A percentile compares a stretch with the other conserved stretches of the same genome.
phyloP scores from a whole-genome alignment of 2,329 filamentous ascomycete species.

The Orbilia brochopaga region DNA sequence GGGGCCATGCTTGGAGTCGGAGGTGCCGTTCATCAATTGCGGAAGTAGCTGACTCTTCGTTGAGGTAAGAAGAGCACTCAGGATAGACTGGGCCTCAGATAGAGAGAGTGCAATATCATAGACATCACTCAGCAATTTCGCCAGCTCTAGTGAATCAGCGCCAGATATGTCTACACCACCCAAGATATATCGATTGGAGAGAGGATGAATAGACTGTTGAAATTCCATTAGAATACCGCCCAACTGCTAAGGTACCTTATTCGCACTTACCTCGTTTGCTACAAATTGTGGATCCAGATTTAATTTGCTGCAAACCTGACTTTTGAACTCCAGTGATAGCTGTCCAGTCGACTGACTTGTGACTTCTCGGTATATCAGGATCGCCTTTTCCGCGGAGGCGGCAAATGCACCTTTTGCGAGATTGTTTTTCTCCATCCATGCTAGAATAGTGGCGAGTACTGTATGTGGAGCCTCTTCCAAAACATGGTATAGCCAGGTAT shows the following conservation, averaged over 20 bases:
- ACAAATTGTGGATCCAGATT: constrained; percentile 12
- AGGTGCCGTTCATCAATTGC: background rate
- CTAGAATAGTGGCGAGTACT: constrained; percentile 2
- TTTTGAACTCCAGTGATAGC: constrained; percentile 27
- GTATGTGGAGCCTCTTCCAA: constrained; percentile 22
- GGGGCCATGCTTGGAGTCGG: constrained; percentile 14
- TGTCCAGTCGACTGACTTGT: constrained; percentile 7
- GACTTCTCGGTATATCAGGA: constrained; percentile 24
- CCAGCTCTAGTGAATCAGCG: constrained; percentile 3
- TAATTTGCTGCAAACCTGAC: constrained; percentile 4
- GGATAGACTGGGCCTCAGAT: constrained; percentile 10
- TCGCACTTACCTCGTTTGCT: constrained; percentile 17
- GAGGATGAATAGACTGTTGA: constrained; percentile 26
- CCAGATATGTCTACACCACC: background rate
- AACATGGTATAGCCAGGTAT: constrained; percentile 34
- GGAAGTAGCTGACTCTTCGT: constrained; percentile 14
- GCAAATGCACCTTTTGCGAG: background rate
- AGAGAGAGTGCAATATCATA: constrained; percentile 25
- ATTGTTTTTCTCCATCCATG: constrained; percentile 12
- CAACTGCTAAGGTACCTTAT: too few relatives aligned
- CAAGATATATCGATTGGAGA: constrained; percentile 35
- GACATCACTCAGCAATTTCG: constrained; percentile 20
- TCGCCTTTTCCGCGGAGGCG: background rate
- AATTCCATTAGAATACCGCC: background rate
- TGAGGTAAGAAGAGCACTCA: constrained; percentile 7